Percentiles rank a stretch among this genome's conserved stretches.
These are phyloP conservation scores for Effrenium voratum DNA, from an alignment of 73 alveolate genomes.

Conservation along the genomic window DNA sequence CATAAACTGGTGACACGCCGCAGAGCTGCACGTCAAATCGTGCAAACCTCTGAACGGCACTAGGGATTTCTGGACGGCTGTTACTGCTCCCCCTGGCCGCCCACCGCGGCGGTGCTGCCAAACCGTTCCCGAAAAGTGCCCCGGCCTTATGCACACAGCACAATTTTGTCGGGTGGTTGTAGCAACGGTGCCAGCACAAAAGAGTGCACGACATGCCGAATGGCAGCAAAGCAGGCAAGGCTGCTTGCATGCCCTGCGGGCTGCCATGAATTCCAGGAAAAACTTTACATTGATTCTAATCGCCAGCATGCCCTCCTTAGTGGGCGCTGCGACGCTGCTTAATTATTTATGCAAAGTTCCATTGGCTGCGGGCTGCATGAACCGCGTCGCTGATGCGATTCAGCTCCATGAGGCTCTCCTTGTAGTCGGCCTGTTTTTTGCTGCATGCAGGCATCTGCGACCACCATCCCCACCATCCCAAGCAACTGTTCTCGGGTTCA, in stretches of 20 bases:
- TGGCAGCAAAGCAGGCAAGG: constrained; percentile 50
- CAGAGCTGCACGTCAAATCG: too few relatives aligned
- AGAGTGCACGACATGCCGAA: constrained; percentile 28
- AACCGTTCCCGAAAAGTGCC: constrained; percentile 5
- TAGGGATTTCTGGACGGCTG: not conserved
- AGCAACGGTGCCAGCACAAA: constrained; percentile 27
- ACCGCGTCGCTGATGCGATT: constrained; percentile 78
- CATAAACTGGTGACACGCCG: too few relatives aligned
- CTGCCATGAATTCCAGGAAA: not conserved
- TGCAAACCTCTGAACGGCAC: too few relatives aligned
- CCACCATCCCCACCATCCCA: too few relatives aligned
- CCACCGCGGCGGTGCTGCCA: constrained; percentile 28
- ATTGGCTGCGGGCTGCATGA: constrained; percentile 59
- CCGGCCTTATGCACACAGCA: not conserved
- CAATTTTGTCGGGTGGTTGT: not conserved
- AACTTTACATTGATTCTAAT: constrained; percentile 11
- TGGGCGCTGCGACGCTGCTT: not conserved
- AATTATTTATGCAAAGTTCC: constrained; percentile 2
- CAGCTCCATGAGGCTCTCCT: constrained; percentile 48
- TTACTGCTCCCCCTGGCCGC: not conserved
- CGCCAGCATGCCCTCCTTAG: constrained; percentile 35
- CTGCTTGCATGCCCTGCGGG: constrained; percentile 62
- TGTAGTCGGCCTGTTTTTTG: not conserved
- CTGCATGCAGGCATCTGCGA: too few relatives aligned
- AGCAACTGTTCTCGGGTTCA: too few relatives aligned